Evolutionary conservation across 2,329 filamentous ascomycete species (phyloP).

Genomic region (Cordyceps cateniannulata): DNA sequence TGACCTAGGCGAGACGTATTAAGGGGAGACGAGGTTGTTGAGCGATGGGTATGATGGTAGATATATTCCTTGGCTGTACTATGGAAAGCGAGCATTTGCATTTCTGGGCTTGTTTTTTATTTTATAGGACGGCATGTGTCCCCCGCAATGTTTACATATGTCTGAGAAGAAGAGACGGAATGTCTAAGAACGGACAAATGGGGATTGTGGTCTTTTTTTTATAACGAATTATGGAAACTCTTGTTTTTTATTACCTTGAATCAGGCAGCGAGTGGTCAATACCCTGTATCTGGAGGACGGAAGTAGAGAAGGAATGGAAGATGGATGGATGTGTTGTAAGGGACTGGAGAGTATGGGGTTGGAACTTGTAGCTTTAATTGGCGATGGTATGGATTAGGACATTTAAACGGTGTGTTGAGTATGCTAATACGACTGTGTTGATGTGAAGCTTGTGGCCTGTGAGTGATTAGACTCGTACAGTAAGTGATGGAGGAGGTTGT

Average conservation of each 20-base stretch:
- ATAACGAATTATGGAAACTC: constrained; percentile 8
- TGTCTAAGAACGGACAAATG: background rate
- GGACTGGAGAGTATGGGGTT: background rate
- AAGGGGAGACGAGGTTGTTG: constrained; percentile 14
- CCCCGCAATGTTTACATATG: constrained; percentile 5
- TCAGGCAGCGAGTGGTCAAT: constrained; percentile 5
- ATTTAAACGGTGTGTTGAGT: background rate
- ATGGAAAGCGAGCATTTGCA: constrained; percentile 12
- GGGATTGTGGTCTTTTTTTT: background rate
- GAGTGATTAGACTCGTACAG: background rate
- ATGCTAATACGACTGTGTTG: background rate
- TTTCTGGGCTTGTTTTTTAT: constrained; percentile 9
- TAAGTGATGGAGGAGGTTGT: background rate
- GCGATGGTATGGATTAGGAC: background rate
- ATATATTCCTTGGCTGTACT: constrained; percentile 6
- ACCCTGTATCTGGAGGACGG: constrained; percentile 1
- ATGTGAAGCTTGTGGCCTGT: background rate
- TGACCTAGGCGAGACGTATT: constrained; percentile 51
- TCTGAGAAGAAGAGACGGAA: background rate
- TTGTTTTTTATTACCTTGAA: background rate
- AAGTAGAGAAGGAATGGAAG: background rate
- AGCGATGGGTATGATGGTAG: background rate
- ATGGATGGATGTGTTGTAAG: background rate
- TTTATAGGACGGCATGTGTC: background rate
- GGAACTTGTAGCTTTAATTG: background rate